Evolutionary conservation across 75 land plant genomes (phyloP).

Genomic region (Sequoiadendron giganteum): DNA sequence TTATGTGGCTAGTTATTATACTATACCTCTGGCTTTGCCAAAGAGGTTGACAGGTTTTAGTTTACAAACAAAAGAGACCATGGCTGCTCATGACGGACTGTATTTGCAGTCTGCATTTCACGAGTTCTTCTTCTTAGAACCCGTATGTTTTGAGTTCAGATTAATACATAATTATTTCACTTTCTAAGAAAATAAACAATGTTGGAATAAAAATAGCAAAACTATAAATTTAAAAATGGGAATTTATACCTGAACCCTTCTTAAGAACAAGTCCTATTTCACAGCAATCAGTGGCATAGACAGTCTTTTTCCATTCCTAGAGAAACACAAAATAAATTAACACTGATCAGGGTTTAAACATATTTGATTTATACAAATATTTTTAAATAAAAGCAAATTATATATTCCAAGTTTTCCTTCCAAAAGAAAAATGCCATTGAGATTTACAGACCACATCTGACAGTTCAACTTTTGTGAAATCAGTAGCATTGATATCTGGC

Average conservation of each 20-base stretch:
- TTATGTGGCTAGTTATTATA: not conserved
- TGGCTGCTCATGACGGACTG: not conserved
- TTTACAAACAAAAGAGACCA: slow-evolving; percentile 3
- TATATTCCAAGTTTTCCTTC: not conserved
- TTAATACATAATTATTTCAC: not conserved
- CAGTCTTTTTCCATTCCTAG: slow-evolving; percentile 84
- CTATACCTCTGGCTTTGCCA: not conserved
- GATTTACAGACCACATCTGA: slow-evolving; percentile 53
- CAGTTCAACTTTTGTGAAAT: slow-evolving; percentile 31
- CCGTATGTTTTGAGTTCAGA: not conserved
- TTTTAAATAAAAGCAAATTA: not conserved
- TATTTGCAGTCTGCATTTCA: not conserved
- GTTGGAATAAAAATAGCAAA: not conserved
- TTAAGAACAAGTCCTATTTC: slow-evolving; percentile 78
- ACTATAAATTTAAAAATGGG: not conserved
- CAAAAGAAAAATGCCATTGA: not conserved
- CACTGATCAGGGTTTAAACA: not conserved
- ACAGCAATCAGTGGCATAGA: slow-evolving; percentile 84
- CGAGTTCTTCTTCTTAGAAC: not conserved
- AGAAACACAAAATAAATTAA: slow-evolving; percentile 3
- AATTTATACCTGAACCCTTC: slow-evolving; percentile 60
- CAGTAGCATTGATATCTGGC: slow-evolving; percentile 22
- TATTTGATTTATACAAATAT: not conserved
- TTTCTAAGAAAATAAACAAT: not conserved
- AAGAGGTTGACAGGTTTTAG: not conserved